Base-by-base conservation (phyloP, 1,139 yeast species). In the Candida tetrigidarum region DNA sequence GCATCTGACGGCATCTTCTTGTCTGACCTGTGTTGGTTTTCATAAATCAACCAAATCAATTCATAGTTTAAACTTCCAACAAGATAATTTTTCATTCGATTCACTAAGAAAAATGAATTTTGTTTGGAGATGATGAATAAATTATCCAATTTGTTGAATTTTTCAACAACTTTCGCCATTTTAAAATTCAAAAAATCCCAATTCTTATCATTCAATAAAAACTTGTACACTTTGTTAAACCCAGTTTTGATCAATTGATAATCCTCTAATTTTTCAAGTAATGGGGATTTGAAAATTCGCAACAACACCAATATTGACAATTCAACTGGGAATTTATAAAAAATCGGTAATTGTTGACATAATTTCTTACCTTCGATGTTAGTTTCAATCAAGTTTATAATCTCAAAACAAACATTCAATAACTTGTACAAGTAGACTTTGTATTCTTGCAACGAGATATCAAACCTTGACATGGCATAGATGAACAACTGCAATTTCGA, bases 401-500 rank as follows among this genome's bases (percentile, higher is more conserved):
- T 59, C 3, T 47, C 43, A 44, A 60, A 59, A 53, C 78, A 71
- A 39, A 70, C 60, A 9, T 47, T 41, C 2, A 72, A 50, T 3
- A 73, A 61, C 42, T 70, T 70, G 39, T 58, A 50, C 20, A 74
- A 50, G 40, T 56, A 60, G 3, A 20, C 23, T 43, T 63, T 64
- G 51, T 74, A 74, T 41, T 70, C 76, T 0, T 39, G 33, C 8
- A 64, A 41, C 3, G 60, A 46, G 12, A 70, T 55, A 32, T 64
- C 64, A 26, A 64, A 57, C 27, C 63, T 60, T 3, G 75, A 59
- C 49, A 74, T 65, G 20, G 71, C 59, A 52, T 71, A 71, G 26
- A 69, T 54, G 52, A 60, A 73, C 22, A 74, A 61, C 53, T 74
- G 79, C 25, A 74, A 57, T 46, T 66, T 69, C n/a, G 76, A 63